Evolutionary conservation across 1,284 basidiomycete genomes (phyloP).

Genomic region (Phellinidium pouzarii): DNA sequence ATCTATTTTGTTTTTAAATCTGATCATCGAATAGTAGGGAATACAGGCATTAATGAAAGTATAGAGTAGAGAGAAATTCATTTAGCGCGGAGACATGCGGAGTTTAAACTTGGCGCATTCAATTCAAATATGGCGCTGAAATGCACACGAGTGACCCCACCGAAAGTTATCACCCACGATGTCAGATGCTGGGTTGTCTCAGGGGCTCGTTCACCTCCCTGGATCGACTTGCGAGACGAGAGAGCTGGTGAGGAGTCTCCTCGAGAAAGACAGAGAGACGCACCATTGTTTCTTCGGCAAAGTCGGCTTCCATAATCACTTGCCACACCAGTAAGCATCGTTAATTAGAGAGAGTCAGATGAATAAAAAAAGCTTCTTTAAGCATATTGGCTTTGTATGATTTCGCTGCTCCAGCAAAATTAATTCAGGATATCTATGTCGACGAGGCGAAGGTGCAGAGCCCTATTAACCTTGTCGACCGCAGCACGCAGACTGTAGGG

Average conservation of each 20-base stretch:
- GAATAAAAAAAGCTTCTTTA: background rate
- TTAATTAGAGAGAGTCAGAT: background rate
- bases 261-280: constrained; percentile 47
- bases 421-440: constrained; percentile 50
- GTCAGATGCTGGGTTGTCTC: background rate
- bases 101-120: too few species aligned
- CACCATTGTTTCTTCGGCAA: constrained; percentile 54
- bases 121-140: too few species aligned
- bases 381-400: constrained; percentile 61
- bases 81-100: too few species aligned
- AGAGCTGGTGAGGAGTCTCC: constrained; percentile 36
- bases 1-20: too few species aligned
- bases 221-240: constrained; percentile 36
- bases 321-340: constrained; percentile 46
- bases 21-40: too few species aligned
- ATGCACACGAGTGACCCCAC: too few species aligned
- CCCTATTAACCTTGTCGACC: constrained; percentile 38
- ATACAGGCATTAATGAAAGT: too few species aligned
- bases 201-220: constrained; percentile 5
- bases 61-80: too few species aligned
- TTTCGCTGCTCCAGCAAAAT: constrained; percentile 46
- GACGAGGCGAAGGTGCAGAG: constrained; percentile 35
- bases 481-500: constrained; percentile 27
- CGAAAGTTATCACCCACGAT: too few species aligned
- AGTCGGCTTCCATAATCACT: constrained; percentile 55